Evolutionary conservation across 345 rosid species (phyloP), one percentile per base, ranked within the genome.

Genomic region (Jatropha curcas): DNA sequence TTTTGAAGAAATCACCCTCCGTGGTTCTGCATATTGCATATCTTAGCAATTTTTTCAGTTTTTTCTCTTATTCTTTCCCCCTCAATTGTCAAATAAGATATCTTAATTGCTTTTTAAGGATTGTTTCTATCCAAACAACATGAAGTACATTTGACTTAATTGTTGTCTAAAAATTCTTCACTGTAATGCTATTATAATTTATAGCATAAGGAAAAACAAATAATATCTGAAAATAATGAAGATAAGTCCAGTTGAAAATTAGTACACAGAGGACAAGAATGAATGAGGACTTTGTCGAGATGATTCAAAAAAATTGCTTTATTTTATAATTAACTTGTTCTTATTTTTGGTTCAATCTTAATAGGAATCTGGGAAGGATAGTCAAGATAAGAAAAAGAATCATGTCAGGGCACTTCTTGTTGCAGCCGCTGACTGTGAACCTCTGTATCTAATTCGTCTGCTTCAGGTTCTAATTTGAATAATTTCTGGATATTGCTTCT

Each of bases 381-480:
- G 98, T 80, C 92, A 89, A 73, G 98, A 91, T 68, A 92, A 87
- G 90, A 95, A 95, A 83, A 92, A 86, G 88, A 89, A 91, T 72
- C 94, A 84, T 59, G 92, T 95, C 85, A 92, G 87, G 82, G 86
- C 85, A 57, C 98, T 95, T 79, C 97, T 95, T 79, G 98, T 92
- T 78, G 97, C 99, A 56, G 91, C 98, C 73, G 88, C 87, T 45
- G 99, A 95, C 81, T 89, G 97, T 67, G 99, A 95, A 83, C 97
- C 98, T 79, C 94, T 75, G 56, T 95, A 91, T 84, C 74, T 95
- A 71, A 88, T 91, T 80, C 94, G 99, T 78, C 81, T 95, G 69
- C 98, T 95, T 72, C 99, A 95, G 99, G 99, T 88, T 71, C 63
- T 58, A 59, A 48, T 72, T 72, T 17, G 45, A 64, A 74, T 60